Percentiles rank a stretch among this genome's conserved stretches.
These are phyloP conservation scores for Sequoiadendron giganteum DNA, from an alignment of 75 land plant species.

Conservation along the genomic window DNA sequence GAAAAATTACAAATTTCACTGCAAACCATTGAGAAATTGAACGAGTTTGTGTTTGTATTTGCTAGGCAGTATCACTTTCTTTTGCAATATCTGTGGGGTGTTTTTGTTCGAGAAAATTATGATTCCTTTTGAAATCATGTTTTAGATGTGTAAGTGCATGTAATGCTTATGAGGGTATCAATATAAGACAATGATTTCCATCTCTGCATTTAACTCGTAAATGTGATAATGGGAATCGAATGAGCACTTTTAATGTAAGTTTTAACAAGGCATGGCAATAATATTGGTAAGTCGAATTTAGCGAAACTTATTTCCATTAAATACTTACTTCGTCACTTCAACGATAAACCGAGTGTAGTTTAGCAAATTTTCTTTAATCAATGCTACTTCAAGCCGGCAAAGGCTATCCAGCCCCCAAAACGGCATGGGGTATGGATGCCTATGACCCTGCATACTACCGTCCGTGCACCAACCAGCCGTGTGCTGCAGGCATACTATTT, in stretches of 20 bases:
- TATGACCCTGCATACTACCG: too few species aligned
- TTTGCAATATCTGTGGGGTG: neutral
- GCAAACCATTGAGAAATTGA: neutral
- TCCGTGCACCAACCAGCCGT: too few species aligned
- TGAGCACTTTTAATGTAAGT: neutral
- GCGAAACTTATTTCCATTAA: neutral
- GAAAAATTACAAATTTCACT: neutral
- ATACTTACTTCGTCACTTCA: neutral
- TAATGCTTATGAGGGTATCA: neutral
- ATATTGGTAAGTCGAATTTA: neutral
- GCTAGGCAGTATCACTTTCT: neutral
- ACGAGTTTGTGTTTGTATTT: neutral
- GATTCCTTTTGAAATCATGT: neutral
- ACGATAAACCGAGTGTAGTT: neutral
- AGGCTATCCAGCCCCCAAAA: too few species aligned
- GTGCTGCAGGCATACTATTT: too few species aligned
- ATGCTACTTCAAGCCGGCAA: neutral
- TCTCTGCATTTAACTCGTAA: neutral
- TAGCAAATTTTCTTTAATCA: neutral
- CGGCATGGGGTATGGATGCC: too few species aligned
- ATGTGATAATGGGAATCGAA: neutral
- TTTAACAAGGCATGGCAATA: neutral
- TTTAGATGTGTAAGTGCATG: neutral
- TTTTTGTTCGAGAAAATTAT: neutral
- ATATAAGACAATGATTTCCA: neutral